Base-by-base conservation (phyloP, 495 filamentous ascomycete genomes). In the Aspergillus mulundensis region DNA sequence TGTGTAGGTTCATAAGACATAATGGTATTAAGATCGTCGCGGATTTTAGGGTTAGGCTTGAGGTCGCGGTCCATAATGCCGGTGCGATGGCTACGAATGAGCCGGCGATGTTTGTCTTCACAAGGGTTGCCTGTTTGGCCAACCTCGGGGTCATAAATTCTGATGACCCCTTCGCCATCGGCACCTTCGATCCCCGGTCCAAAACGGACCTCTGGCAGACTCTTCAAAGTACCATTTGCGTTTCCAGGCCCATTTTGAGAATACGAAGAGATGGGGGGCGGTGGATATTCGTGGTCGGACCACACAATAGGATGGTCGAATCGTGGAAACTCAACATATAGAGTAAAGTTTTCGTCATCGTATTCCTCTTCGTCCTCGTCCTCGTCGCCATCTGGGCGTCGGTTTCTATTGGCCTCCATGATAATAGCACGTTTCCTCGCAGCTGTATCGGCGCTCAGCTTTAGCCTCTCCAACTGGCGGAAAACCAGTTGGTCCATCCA, bases 281-380 rank as follows among this genome's bases (percentile, higher is more conserved):
- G 79, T 4, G 87, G 80, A 63, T 99, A 99, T 68, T 96, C 89
- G 56, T 93, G 84, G 70, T 99, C 94, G 5, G 88, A 86, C 77
- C 94, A 99, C 32, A 97, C 90, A 36, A 99, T 84, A 3, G 95
- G 91, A 64, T 96, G 95, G 67, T 99, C 93, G 62, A 96, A 99
- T 12, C 90, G 85, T 7, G 91, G 94, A 51, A 99, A 84, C 53
- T 97, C 95, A 52, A 99, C 81, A 60, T 92, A 89, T 21, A 99
- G 79, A 39, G 79, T 79, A 62, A 90, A 95, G 54, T 78, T 79
- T 44, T 81, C 80, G 34, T 84, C 77, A 32, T 83, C 72, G 1
- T 68, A 53, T 6, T 70, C 66, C 28, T 80, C 74, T 11, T 75
- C 70, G 7, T 50, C 48, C 8, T 77, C 72, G 8, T 70, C 67